These are phyloP conservation scores for Pseudogymnoascus destructans DNA, from an alignment of 2,329 filamentous ascomycete genomes.

Conservation along the genomic window DNA sequence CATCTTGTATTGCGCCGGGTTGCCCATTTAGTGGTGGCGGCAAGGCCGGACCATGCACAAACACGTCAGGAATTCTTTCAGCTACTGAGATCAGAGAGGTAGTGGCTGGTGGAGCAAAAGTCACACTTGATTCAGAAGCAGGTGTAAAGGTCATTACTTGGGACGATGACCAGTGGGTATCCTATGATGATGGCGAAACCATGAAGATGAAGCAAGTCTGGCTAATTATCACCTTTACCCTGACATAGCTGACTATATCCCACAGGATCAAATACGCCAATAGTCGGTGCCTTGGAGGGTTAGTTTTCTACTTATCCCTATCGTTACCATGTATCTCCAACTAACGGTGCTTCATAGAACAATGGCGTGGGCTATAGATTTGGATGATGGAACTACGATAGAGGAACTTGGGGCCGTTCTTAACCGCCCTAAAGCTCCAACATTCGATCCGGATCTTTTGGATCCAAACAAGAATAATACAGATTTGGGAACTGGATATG, in stretches of 20 bases:
- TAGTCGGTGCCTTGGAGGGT: not conserved
- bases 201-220: not conserved
- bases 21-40: conserved; percentile 16
- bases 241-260: not conserved
- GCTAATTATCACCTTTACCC: not conserved
- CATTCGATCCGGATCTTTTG: not conserved
- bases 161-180: conserved; percentile 29
- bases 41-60: conserved; percentile 18
- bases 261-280: not conserved
- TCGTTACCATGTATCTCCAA: too few species aligned
- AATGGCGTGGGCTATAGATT: conserved; percentile 9
- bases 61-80: conserved; percentile 18
- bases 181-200: conserved; percentile 10
- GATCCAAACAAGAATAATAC: not conserved
- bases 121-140: conserved; percentile 20
- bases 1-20: conserved; percentile 16
- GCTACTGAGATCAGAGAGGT: conserved; percentile 11
- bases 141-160: conserved; percentile 27
- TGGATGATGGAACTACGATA: conserved; percentile 10
- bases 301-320: too few species aligned
- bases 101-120: conserved; percentile 16
- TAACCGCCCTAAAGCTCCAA: conserved; percentile 1
- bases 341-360: not conserved
- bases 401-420: conserved; percentile 7
- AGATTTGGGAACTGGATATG: not conserved